Conservation (phyloP, 1,284 basidiomycete species). For the Ceratobasidium sp. region DNA sequence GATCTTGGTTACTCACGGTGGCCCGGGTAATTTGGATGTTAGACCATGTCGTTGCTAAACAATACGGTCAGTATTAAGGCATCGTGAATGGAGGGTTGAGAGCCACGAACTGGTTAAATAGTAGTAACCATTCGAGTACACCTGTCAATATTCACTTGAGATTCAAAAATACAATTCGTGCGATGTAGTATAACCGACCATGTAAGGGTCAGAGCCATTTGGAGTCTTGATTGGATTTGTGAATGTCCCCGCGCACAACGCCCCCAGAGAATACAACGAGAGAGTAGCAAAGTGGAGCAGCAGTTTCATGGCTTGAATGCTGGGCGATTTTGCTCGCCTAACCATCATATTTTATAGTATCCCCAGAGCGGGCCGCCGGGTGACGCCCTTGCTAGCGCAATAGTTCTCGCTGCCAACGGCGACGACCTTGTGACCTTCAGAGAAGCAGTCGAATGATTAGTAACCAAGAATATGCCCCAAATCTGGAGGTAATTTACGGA, state of each 20-base stretch:
- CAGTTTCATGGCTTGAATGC: neutral
- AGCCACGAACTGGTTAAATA: constrained; percentile 10
- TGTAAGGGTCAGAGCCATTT: constrained; percentile 59
- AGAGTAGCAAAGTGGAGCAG: neutral
- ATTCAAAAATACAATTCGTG: too few relatives aligned
- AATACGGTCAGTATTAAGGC: too few relatives aligned
- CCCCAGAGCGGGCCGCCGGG: too few relatives aligned
- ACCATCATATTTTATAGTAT: too few relatives aligned
- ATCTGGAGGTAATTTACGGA: neutral
- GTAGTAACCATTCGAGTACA: constrained; percentile 28
- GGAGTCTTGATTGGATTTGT: constrained; percentile 52
- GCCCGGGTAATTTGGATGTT: constrained; percentile 60
- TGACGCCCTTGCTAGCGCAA: too few relatives aligned
- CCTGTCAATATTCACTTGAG: too few relatives aligned
- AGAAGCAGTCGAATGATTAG: neutral
- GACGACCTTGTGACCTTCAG: neutral
- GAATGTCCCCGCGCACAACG: constrained; percentile 19
- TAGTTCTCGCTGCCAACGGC: neutral
- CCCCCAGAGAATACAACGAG: neutral
- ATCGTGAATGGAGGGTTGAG: too few relatives aligned
- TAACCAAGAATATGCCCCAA: neutral
- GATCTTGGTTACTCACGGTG: constrained; percentile 29
- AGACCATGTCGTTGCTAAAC: constrained; percentile 58
- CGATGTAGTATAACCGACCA: constrained; percentile 48
- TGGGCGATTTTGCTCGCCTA: neutral